A percentile compares a stretch with the other conserved stretches of the same genome.
These are phyloP conservation scores for Xylaria flabelliformis DNA, from an alignment of 495 filamentous ascomycete species.

Conservation along the genomic window DNA sequence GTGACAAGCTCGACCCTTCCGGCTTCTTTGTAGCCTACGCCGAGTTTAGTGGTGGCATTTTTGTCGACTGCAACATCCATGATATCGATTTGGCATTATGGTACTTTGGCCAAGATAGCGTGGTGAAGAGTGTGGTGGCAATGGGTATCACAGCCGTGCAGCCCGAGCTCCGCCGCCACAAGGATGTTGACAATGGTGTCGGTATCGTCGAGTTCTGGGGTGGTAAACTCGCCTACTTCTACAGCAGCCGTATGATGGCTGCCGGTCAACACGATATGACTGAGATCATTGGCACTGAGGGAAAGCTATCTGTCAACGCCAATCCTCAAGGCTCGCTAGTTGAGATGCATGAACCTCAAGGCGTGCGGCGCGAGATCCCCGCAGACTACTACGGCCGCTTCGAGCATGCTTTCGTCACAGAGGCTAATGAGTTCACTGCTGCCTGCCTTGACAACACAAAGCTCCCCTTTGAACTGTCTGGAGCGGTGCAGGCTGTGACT, in stretches of 20 bases:
- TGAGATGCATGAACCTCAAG: slow-evolving; percentile 54
- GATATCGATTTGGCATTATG: slow-evolving; percentile 65
- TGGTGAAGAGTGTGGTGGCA: slow-evolving; percentile 57
- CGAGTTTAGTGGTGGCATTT: slow-evolving; percentile 60
- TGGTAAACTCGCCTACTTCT: slow-evolving; percentile 67
- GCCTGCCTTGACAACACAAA: slow-evolving; percentile 57
- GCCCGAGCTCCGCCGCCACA: slow-evolving; percentile 63
- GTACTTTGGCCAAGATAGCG: slow-evolving; percentile 60
- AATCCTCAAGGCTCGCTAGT: slow-evolving; percentile 61
- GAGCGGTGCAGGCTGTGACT: slow-evolving; percentile 64
- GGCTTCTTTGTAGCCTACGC: slow-evolving; percentile 66
- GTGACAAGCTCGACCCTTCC: slow-evolving; percentile 61
- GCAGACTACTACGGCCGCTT: slow-evolving; percentile 67
- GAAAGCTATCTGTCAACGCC: slow-evolving; percentile 64
- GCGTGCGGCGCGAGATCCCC: slow-evolving; percentile 63
- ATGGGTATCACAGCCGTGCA: slow-evolving; percentile 66
- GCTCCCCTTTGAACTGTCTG: slow-evolving; percentile 60
- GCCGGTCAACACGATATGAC: slow-evolving; percentile 68
- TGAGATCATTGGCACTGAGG: slow-evolving; percentile 68
- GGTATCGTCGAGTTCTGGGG: slow-evolving; percentile 68
- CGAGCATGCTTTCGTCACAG: slow-evolving; percentile 66
- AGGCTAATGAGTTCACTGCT: slow-evolving; percentile 66
- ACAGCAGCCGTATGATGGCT: slow-evolving; percentile 66
- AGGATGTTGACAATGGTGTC: slow-evolving; percentile 68
- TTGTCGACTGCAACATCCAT: slow-evolving; percentile 65